These are phyloP conservation scores for Kazachstania bromeliacearum DNA, from an alignment of 805 yeast genomes.

Conservation along the genomic window DNA sequence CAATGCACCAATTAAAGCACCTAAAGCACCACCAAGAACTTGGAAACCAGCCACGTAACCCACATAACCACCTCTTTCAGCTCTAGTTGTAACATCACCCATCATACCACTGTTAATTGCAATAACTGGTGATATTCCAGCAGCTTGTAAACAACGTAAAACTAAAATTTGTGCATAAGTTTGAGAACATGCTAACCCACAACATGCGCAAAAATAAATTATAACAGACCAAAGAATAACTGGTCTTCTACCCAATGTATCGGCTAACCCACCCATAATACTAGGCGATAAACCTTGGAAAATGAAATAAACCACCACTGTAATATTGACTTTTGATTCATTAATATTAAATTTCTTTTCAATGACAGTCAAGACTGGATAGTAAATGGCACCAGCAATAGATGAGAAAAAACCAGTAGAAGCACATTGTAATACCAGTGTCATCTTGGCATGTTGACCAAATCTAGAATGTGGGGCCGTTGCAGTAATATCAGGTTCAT, in stretches of 20 bases:
- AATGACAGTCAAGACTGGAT: slow-evolving; percentile 61
- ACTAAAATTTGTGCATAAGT: slow-evolving; percentile 54
- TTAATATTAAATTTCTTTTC: slow-evolving; percentile 45
- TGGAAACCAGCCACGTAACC: slow-evolving; percentile 59
- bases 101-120: slow-evolving; percentile 62
- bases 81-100: slow-evolving; percentile 61
- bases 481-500: slow-evolving; percentile 6
- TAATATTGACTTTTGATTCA: slow-evolving; percentile 51
- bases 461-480: slow-evolving; percentile 38
- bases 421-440: slow-evolving; percentile 35
- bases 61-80: slow-evolving; percentile 60
- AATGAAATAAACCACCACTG: slow-evolving; percentile 67
- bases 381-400: slow-evolving; percentile 66
- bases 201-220: slow-evolving; percentile 49
- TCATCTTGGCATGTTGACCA: slow-evolving; percentile 32
- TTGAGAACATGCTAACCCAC: slow-evolving; percentile 54
- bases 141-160: slow-evolving; percentile 66
- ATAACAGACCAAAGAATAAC: slow-evolving; percentile 45
- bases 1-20: slow-evolving; percentile 56
- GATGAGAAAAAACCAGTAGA: slow-evolving; percentile 57
- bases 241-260: slow-evolving; percentile 64
- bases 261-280: slow-evolving; percentile 59
- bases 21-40: slow-evolving; percentile 66
- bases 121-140: slow-evolving; percentile 67
- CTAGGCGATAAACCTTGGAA: slow-evolving; percentile 75